phyloP scores from a whole-genome alignment of 1,139 yeast species.

The Hanseniaspora uvarum region DNA sequence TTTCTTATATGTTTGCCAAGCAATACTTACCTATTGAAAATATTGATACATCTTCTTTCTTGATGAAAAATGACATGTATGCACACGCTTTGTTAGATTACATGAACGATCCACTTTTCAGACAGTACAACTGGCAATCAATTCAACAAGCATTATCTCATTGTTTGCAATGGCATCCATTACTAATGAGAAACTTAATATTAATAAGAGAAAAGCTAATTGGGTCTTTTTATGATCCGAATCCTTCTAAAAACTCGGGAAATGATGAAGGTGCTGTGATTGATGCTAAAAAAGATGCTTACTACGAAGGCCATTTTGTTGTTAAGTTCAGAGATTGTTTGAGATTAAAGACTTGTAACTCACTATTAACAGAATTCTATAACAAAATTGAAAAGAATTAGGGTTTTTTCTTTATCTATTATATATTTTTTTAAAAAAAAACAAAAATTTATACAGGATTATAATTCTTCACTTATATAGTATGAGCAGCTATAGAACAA shows the following conservation, averaged over 20 bases:
- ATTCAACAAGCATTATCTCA: conserved; percentile 67
- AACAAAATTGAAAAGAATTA: conserved; percentile 18
- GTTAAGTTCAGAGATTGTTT: conserved; percentile 52
- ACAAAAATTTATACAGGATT: neutral
- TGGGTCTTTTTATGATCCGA: conserved; percentile 36
- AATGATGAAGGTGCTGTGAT: conserved; percentile 8
- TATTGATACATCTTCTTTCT: conserved; percentile 57
- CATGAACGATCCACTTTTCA: conserved; percentile 63
- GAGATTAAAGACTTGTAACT: conserved; percentile 41
- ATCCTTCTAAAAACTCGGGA: conserved; percentile 37
- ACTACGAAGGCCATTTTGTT: conserved; percentile 53
- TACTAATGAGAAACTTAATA: conserved; percentile 57
- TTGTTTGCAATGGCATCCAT: conserved; percentile 88
- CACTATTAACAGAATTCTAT: conserved; percentile 34
- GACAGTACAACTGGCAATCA: conserved; percentile 47
- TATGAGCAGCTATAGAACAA: conserved; percentile 56
- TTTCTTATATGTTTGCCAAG: conserved; percentile 52
- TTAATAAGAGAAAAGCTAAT: conserved; percentile 34
- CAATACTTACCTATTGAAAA: conserved; percentile 15
- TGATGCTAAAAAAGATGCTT: conserved; percentile 35
- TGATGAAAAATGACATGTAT: conserved; percentile 52
- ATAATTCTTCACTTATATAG: neutral
- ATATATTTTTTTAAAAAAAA: neutral
- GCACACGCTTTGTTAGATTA: conserved; percentile 62
- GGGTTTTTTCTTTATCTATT: neutral